phyloP scores from a whole-genome alignment of 768 basidiomycete species.

The Kwoniella dejecticola region DNA sequence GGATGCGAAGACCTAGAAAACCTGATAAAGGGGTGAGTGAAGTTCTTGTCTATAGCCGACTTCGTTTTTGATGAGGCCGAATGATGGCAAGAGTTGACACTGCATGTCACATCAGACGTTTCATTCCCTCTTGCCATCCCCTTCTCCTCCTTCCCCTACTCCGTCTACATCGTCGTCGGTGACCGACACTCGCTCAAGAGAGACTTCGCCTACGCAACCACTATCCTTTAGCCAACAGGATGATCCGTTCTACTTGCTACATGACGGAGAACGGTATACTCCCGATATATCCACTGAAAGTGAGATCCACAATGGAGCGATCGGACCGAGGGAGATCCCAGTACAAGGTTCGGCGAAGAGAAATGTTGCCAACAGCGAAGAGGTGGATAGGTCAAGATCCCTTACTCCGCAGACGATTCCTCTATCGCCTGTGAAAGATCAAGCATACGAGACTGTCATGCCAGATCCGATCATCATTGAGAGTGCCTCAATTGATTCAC shows the following conservation, averaged over 20 bases:
- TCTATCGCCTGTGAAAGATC: too few relatives aligned
- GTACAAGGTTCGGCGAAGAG: background rate
- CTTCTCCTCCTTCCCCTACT: conserved; percentile 1
- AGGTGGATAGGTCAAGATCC: background rate
- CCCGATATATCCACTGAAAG: background rate
- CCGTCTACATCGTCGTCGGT: conserved; percentile 2
- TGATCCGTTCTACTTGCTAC: conserved; percentile 9
- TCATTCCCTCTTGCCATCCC: conserved; percentile 12
- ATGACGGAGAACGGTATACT: background rate
- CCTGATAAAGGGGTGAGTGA: conserved; percentile 11
- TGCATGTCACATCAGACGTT: background rate
- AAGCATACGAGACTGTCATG: too few relatives aligned
- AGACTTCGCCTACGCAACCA: conserved; percentile 19
- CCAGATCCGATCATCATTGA: too few relatives aligned
- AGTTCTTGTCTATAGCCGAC: too few relatives aligned
- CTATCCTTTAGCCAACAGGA: conserved; percentile 18
- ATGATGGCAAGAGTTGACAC: background rate
- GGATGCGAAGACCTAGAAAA: conserved; percentile 9
- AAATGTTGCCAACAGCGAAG: background rate
- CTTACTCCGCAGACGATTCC: conserved; percentile 8
- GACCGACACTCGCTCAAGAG: conserved; percentile 1
- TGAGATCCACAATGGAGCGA: too few relatives aligned
- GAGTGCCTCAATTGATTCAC: too few relatives aligned
- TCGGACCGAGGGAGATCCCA: background rate
- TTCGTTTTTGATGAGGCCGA: too few relatives aligned